Conservation (phyloP, 1,284 basidiomycete genomes). For the Trichosporon faecale region DNA sequence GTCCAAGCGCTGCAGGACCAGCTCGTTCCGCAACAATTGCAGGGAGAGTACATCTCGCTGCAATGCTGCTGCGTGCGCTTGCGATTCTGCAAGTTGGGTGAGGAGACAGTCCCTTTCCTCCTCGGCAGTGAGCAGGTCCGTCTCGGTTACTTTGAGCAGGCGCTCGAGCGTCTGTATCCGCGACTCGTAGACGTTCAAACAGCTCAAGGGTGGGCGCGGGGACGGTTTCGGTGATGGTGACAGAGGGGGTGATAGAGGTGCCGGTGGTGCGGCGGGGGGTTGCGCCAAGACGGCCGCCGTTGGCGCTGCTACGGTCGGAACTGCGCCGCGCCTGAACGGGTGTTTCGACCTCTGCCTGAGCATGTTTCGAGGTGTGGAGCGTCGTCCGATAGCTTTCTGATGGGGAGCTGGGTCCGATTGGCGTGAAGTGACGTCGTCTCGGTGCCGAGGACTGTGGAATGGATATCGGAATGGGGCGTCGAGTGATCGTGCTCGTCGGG, state of each 20-base stretch:
- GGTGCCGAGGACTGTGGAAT: not conserved
- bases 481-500: not conserved
- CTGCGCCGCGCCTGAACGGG: not conserved
- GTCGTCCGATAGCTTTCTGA: not conserved
- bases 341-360: not conserved
- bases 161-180: not conserved
- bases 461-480: not conserved
- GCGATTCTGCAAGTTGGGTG: not conserved
- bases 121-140: not conserved
- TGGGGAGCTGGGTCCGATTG: not conserved
- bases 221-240: not conserved
- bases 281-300: not conserved
- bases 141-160: not conserved
- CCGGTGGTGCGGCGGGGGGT: not conserved
- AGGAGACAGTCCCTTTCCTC: not conserved
- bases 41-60: not conserved
- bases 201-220: not conserved
- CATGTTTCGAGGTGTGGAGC: not conserved
- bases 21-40: not conserved
- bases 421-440: not conserved
- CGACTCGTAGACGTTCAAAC: not conserved
- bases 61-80: not conserved
- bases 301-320: not conserved
- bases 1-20: not conserved
- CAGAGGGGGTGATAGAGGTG: not conserved